These are phyloP conservation scores for Fonsecaea multimorphosa DNA, from an alignment of 2,329 filamentous ascomycete genomes.

Conservation along the genomic window DNA sequence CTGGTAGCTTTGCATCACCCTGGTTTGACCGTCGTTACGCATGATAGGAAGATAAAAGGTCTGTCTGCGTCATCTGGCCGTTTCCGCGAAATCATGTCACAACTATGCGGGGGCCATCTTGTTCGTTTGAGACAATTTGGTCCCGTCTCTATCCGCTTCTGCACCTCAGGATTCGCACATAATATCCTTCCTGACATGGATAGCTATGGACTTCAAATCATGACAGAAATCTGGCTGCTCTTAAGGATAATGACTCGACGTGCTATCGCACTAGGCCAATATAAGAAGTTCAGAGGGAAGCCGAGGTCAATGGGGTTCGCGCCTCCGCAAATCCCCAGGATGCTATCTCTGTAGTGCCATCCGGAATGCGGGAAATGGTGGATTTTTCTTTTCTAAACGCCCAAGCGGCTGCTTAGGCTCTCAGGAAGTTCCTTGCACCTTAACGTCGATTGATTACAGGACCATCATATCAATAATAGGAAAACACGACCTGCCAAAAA, in stretches of 20 bases:
- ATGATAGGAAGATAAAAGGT: too few relatives aligned
- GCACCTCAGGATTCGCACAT: too few relatives aligned
- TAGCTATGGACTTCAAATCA: not conserved
- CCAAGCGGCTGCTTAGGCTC: not conserved
- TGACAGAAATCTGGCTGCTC: not conserved
- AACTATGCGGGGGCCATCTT: too few relatives aligned
- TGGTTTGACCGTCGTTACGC: too few relatives aligned
- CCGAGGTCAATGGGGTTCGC: not conserved
- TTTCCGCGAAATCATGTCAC: too few relatives aligned
- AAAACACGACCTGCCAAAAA: not conserved
- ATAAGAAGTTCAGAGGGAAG: not conserved
- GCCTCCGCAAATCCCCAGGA: not conserved
- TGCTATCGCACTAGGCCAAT: not conserved
- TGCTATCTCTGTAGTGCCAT: not conserved
- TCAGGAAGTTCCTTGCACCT: not conserved
- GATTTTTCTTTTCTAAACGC: not conserved
- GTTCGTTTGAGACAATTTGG: too few relatives aligned
- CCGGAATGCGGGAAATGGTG: conserved; percentile 1
- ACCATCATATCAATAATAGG: not conserved
- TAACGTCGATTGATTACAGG: not conserved
- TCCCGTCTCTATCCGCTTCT: too few relatives aligned
- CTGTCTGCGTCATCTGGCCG: too few relatives aligned
- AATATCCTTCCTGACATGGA: too few relatives aligned
- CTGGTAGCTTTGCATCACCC: too few relatives aligned
- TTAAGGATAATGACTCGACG: not conserved